A percentile compares a stretch with the other conserved stretches of the same genome.
These are phyloP conservation scores for Oidiodendron maius DNA, from an alignment of 495 filamentous ascomycete species.

Conservation along the genomic window DNA sequence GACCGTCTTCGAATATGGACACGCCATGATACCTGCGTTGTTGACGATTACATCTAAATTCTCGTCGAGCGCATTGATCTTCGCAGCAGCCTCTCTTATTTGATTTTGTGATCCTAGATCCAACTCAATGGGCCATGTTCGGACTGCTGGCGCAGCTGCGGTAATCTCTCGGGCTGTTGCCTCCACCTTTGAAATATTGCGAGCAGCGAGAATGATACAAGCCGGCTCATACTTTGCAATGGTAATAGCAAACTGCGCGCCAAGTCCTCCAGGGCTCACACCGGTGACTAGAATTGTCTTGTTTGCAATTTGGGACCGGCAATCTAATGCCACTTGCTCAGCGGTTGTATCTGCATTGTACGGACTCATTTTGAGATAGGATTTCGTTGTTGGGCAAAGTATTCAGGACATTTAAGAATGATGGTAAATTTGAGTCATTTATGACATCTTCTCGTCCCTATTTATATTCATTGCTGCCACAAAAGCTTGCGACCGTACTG, in stretches of 20 bases:
- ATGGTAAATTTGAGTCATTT: no score
- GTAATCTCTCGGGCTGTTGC: not conserved
- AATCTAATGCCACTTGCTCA: no score
- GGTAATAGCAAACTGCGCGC: conserved; percentile 36
- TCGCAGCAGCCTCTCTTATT: conserved; percentile 14
- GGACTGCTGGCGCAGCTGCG: not conserved
- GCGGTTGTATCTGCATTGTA: no score
- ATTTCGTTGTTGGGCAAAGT: no score
- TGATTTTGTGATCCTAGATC: not conserved
- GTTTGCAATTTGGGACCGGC: no score
- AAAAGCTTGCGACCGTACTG: no score
- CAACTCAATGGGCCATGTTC: not conserved
- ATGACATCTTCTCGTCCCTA: no score
- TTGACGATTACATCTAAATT: conserved; percentile 58
- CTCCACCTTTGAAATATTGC: not conserved
- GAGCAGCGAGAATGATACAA: conserved; percentile 13
- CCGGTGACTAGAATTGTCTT: conserved; percentile 36
- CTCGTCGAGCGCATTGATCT: not conserved
- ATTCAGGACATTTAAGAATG: no score
- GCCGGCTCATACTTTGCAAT: conserved; percentile 35
- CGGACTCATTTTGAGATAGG: no score
- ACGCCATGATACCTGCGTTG: conserved; percentile 62
- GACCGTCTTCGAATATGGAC: conserved; percentile 29
- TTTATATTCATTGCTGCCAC: no score
- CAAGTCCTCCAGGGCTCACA: conserved; percentile 35